These are phyloP conservation scores for Pseudocercospora macadamiae DNA, from an alignment of 2,329 filamentous ascomycete species.

Conservation along the genomic window DNA sequence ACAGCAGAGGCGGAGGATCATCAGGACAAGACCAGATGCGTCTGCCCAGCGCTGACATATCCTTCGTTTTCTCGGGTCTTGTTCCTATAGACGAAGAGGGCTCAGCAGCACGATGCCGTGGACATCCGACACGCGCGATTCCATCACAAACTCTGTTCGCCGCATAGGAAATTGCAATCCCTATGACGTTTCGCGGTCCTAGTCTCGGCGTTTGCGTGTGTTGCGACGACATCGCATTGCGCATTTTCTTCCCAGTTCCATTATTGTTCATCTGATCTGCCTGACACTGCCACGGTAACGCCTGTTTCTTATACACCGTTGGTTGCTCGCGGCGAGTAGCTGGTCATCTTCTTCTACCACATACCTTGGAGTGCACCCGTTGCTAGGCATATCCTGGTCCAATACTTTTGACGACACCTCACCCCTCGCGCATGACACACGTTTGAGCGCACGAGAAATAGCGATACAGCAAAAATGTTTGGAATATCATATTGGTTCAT, in stretches of 20 bases:
- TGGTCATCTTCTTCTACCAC: background rate
- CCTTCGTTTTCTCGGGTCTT: background rate
- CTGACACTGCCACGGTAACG: constrained; percentile 1
- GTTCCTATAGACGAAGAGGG: background rate
- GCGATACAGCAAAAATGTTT: constrained; percentile 35
- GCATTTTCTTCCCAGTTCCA: background rate
- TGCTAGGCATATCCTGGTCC: constrained; percentile 2
- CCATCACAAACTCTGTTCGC: constrained; percentile 4
- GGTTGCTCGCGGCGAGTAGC: background rate
- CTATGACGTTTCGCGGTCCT: constrained; percentile 1
- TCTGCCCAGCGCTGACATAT: background rate
- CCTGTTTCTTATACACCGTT: background rate
- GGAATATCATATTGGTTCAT: constrained; percentile 62
- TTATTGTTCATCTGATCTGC: background rate
- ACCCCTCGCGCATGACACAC: background rate
- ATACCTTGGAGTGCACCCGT: background rate
- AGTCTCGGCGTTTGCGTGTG: background rate
- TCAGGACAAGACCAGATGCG: background rate
- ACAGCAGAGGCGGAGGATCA: background rate
- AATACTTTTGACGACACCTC: background rate
- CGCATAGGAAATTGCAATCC: background rate
- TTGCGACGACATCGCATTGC: background rate
- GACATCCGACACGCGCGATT: background rate
- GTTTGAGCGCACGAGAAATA: background rate
- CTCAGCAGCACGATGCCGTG: background rate